Conservation (phyloP, 2,329 filamentous ascomycete genomes). For the Plenodomus tracheiphilus region DNA sequence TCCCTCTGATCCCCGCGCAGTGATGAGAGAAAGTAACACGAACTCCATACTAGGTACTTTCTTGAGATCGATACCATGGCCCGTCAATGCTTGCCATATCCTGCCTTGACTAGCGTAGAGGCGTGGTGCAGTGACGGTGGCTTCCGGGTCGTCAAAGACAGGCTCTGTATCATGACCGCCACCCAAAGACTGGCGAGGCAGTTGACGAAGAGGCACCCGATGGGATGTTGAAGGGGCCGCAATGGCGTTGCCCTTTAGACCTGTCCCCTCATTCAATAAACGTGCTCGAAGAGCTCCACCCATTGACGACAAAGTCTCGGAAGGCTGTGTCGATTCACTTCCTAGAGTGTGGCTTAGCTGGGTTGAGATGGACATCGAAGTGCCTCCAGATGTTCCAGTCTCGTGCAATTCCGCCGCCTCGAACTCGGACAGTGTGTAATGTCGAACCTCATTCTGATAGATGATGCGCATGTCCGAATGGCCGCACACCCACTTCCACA, state of each 20-base stretch:
- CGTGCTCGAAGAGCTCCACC: conserved; percentile 23
- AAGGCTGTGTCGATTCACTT: conserved; percentile 7
- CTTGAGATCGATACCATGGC: conserved; percentile 60
- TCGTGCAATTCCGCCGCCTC: conserved; percentile 32
- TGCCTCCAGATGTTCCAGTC: conserved; percentile 4
- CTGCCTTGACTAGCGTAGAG: conserved; percentile 57
- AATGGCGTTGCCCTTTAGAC: neutral
- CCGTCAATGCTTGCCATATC: conserved; percentile 63
- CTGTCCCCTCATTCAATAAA: conserved; percentile 12
- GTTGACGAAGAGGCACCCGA: conserved; percentile 1
- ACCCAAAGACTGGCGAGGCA: conserved; percentile 16
- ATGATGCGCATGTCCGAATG: conserved; percentile 61
- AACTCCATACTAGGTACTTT: conserved; percentile 61
- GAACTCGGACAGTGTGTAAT: conserved; percentile 35
- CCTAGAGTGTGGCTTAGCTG: neutral
- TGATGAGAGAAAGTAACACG: conserved; percentile 61
- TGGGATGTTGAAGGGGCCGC: neutral
- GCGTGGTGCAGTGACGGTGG: conserved; percentile 26
- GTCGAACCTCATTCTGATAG: conserved; percentile 43
- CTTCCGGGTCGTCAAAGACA: conserved; percentile 32
- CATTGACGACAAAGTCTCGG: conserved; percentile 18
- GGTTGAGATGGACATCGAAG: neutral
- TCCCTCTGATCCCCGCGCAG: conserved; percentile 56
- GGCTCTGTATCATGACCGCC: conserved; percentile 9
- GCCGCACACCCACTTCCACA: conserved; percentile 61